Evolutionary conservation across 1,284 basidiomycete species (phyloP).

Genomic region (Heliocybe sulcata): DNA sequence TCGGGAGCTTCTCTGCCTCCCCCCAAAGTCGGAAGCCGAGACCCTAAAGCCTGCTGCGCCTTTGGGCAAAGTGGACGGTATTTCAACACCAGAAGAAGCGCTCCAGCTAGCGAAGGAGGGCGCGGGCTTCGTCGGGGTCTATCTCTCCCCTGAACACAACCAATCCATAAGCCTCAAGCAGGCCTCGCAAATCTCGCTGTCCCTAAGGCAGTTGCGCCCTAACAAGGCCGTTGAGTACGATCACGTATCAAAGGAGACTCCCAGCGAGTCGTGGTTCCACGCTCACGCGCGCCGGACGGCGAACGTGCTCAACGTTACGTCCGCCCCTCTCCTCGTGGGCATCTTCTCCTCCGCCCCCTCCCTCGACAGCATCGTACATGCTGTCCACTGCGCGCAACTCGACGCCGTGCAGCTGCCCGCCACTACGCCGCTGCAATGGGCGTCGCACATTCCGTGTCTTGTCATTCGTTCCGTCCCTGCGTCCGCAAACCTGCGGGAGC

Average conservation of each 20-base stretch:
- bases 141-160: neutral
- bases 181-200: conserved; percentile 1
- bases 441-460: conserved; percentile 2
- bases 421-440: conserved; percentile 1
- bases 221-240: neutral
- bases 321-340: neutral
- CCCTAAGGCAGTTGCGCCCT: neutral
- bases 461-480: conserved; percentile 2
- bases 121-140: conserved; percentile 4
- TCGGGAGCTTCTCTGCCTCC: conserved; percentile 53
- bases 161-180: neutral
- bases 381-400: conserved; percentile 2
- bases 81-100: neutral
- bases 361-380: conserved; percentile 3
- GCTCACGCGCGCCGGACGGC: neutral
- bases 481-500: neutral
- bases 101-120: neutral
- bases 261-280: conserved; percentile 1
- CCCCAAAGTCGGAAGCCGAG: neutral
- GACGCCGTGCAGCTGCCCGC: conserved; percentile 4
- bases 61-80: neutral
- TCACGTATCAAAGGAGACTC: neutral
- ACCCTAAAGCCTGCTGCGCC: neutral
- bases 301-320: neutral
- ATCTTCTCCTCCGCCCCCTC: neutral